Conservation (phyloP, 768 basidiomycete species). For the Gautieria morchelliformis region DNA sequence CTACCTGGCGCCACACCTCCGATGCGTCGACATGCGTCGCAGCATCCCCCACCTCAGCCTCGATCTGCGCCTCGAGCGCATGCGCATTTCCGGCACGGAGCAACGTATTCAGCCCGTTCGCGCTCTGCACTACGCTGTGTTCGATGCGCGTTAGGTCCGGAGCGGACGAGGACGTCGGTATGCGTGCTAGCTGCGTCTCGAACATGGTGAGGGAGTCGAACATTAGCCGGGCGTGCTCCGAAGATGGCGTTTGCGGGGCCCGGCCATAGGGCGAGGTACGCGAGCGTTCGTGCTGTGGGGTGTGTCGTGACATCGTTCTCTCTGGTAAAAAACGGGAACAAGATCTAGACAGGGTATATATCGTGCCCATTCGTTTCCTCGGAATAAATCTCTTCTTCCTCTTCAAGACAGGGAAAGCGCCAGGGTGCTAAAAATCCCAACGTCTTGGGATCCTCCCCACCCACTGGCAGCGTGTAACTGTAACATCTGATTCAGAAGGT, state of each 20-base stretch:
- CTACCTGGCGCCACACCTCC: slow-evolving; percentile 60
- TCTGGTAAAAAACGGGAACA: no score
- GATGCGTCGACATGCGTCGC: slow-evolving; percentile 27
- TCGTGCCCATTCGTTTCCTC: no score
- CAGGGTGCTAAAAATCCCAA: no score
- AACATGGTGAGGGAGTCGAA: slow-evolving; percentile 61
- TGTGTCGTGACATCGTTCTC: neutral
- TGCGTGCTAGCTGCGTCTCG: slow-evolving; percentile 51
- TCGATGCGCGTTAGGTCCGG: slow-evolving; percentile 54
- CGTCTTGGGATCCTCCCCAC: no score
- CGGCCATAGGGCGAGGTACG: slow-evolving; percentile 1
- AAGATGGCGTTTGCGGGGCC: slow-evolving; percentile 10
- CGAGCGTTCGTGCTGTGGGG: neutral
- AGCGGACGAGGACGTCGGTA: slow-evolving; percentile 29
- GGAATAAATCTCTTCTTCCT: no score
- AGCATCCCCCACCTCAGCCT: slow-evolving; percentile 58
- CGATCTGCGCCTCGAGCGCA: slow-evolving; percentile 66
- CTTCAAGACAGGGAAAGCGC: no score
- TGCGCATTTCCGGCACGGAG: slow-evolving; percentile 44
- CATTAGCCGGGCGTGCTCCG: slow-evolving; percentile 61
- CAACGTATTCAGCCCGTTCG: slow-evolving; percentile 58
- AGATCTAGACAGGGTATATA: no score
- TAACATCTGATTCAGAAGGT: no score
- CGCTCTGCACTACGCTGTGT: slow-evolving; percentile 49
- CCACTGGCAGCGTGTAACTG: no score